Percentiles rank a stretch among this genome's conserved stretches.
Evolutionary conservation across 2,329 filamentous ascomycete genomes (phyloP).

Genomic region (Penicillium sclerotiorum): DNA sequence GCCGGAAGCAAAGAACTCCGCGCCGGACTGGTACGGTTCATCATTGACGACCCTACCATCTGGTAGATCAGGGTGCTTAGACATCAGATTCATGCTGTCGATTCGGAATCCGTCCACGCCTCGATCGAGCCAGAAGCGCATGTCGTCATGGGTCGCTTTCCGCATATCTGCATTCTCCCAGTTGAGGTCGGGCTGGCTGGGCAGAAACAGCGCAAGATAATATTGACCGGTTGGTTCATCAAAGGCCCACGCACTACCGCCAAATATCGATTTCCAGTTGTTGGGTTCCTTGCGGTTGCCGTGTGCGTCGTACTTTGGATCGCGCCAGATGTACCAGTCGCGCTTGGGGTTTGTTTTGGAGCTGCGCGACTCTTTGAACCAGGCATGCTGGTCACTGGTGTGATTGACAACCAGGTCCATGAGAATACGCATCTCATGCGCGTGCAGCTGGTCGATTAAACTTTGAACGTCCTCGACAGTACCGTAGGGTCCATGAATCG

Average conservation of each 20-base stretch:
- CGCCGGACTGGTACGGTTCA: constrained; percentile 52
- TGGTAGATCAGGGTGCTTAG: constrained; percentile 59
- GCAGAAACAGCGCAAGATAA: constrained; percentile 38
- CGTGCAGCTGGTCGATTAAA: constrained; percentile 46
- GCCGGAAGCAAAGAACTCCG: constrained; percentile 55
- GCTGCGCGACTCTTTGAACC: constrained; percentile 66
- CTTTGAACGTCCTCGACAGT: constrained; percentile 57
- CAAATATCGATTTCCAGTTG: constrained; percentile 67
- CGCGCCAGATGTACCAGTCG: constrained; percentile 64
- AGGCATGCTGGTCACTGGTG: constrained; percentile 49
- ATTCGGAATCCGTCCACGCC: constrained; percentile 72
- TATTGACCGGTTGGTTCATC: constrained; percentile 69
- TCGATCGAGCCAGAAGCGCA: constrained; percentile 74
- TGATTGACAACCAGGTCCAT: constrained; percentile 75
- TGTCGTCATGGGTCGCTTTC: constrained; percentile 66
- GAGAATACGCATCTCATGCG: constrained; percentile 65
- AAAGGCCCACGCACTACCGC: constrained; percentile 52
- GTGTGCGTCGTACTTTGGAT: constrained; percentile 44
- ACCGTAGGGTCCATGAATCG: constrained; percentile 63
- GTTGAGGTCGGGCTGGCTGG: constrained; percentile 66
- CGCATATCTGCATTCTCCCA: constrained; percentile 71
- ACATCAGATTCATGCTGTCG: constrained; percentile 69
- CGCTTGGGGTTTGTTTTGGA: constrained; percentile 61
- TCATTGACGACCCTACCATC: constrained; percentile 38
- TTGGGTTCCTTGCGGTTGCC: constrained; percentile 68